A percentile compares a stretch with the other conserved stretches of the same genome.
Conservation (phyloP, 1,284 basidiomycete genomes). For the Irpex sp. region DNA sequence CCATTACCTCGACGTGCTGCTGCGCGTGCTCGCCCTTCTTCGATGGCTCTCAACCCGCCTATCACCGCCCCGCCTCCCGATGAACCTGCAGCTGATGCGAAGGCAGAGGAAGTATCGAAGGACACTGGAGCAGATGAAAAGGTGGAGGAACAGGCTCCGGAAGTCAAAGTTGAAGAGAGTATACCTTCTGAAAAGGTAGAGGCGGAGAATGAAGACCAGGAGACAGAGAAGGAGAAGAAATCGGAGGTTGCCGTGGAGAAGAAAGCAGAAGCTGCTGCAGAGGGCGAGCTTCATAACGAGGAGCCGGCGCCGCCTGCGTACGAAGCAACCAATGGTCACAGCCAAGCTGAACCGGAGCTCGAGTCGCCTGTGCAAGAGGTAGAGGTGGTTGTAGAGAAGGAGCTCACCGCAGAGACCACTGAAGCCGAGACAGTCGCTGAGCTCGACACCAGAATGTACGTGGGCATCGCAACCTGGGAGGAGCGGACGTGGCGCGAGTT, state of each 20-base stretch:
- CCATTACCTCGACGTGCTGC: slow-evolving; percentile 54
- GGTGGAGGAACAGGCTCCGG: neutral
- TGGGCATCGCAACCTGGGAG: slow-evolving; percentile 78
- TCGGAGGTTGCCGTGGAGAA: no score
- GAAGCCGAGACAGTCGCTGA: neutral
- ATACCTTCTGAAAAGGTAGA: neutral
- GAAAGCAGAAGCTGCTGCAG: neutral
- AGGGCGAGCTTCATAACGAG: neutral
- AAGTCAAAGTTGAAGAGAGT: neutral
- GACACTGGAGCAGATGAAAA: neutral
- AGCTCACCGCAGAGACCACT: neutral
- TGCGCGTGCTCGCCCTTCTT: slow-evolving; percentile 28
- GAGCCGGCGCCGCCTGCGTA: neutral
- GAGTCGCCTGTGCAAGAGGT: neutral
- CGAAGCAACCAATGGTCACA: neutral
- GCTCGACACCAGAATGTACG: slow-evolving; percentile 15
- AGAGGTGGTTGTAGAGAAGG: neutral
- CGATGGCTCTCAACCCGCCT: slow-evolving; percentile 18
- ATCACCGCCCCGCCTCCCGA: neutral
- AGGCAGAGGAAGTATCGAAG: neutral
- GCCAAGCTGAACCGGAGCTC: neutral
- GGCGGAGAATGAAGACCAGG: neutral
- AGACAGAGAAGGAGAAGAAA: neutral
- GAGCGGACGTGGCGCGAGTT: slow-evolving; percentile 86
- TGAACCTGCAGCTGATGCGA: slow-evolving; percentile 1